These are phyloP conservation scores for Coniochaeta hoffmannii DNA, from an alignment of 2,329 filamentous ascomycete genomes.

Conservation along the genomic window DNA sequence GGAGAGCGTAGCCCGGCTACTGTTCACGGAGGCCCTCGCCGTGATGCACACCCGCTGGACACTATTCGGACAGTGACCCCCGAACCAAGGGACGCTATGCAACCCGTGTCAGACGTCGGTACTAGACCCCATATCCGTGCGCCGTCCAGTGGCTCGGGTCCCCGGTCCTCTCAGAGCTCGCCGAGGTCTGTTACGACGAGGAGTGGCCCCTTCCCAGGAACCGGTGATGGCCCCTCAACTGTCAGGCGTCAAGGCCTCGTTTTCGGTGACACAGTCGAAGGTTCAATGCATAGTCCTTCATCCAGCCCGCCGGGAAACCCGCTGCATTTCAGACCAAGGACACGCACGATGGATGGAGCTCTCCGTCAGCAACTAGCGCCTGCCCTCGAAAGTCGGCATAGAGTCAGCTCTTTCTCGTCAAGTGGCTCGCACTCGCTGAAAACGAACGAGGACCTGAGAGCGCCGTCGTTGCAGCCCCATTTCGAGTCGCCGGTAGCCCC, in stretches of 20 bases:
- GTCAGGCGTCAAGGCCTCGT: slow-evolving; percentile 49
- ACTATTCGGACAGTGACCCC: slow-evolving; percentile 62
- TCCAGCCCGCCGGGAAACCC: slow-evolving; percentile 31
- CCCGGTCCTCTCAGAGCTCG: slow-evolving; percentile 36
- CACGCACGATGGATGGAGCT: slow-evolving; percentile 50
- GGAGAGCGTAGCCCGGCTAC: slow-evolving; percentile 19
- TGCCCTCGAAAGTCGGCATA: slow-evolving; percentile 46
- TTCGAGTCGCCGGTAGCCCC: slow-evolving; percentile 21
- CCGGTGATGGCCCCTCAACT: slow-evolving; percentile 3
- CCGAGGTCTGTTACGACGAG: slow-evolving; percentile 35
- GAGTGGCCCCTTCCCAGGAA: slow-evolving; percentile 9
- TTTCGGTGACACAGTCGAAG: slow-evolving; percentile 49
- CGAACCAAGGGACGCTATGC: slow-evolving; percentile 38
- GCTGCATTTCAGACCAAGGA: slow-evolving; percentile 42
- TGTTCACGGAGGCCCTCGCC: slow-evolving; percentile 18
- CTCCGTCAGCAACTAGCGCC: slow-evolving; percentile 38
- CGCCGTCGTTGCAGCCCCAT: slow-evolving; percentile 27
- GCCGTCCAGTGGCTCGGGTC: slow-evolving; percentile 22
- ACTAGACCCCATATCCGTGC: slow-evolving; percentile 9
- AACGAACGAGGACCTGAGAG: slow-evolving; percentile 29
- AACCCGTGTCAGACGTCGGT: slow-evolving; percentile 15
- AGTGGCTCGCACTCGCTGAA: slow-evolving; percentile 46
- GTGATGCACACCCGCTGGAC: slow-evolving; percentile 22
- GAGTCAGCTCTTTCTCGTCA: slow-evolving; percentile 65
- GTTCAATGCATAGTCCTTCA: slow-evolving; percentile 39